Evolutionary conservation across 2,329 filamentous ascomycete species (phyloP).

Genomic region (Sclerotinia sclerotiorum): DNA sequence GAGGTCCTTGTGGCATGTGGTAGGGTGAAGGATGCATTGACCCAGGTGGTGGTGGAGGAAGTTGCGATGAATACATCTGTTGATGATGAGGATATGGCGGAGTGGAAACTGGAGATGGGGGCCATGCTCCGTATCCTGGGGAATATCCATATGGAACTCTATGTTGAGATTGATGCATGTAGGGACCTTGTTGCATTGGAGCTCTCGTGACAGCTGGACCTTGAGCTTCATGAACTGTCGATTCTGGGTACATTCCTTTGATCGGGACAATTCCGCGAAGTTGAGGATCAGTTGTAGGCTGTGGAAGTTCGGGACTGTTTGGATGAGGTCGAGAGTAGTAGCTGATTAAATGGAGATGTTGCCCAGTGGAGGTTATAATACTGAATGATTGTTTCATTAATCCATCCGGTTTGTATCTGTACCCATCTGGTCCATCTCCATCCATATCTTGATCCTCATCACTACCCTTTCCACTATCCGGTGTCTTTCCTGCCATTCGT

Average conservation of each 20-base stretch:
- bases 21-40: constrained; percentile 38
- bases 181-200: constrained; percentile 58
- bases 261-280: constrained; percentile 80
- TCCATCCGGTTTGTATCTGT: constrained; percentile 92
- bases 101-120: constrained; percentile 55
- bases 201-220: constrained; percentile 78
- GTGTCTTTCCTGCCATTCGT: constrained; percentile 69
- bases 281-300: constrained; percentile 77
- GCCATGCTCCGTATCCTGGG: constrained; percentile 50
- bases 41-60: constrained; percentile 41
- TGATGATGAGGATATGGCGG: constrained; percentile 50
- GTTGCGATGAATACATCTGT: constrained; percentile 41
- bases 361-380: constrained; percentile 86
- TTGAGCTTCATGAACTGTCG: constrained; percentile 83
- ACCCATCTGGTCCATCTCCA: constrained; percentile 78
- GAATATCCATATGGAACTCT: constrained; percentile 42
- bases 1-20: constrained; percentile 37
- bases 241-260: constrained; percentile 97
- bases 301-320: constrained; percentile 68
- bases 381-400: constrained; percentile 99
- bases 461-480: constrained; percentile 76
- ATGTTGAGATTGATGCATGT: constrained; percentile 42
- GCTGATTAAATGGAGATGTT: constrained; percentile 95
- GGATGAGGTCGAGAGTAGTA: constrained; percentile 86
- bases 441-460: constrained; percentile 76